Evolutionary conservation across 2,329 filamentous ascomycete species (phyloP).

Genomic region (Talaromyces funiculosus): DNA sequence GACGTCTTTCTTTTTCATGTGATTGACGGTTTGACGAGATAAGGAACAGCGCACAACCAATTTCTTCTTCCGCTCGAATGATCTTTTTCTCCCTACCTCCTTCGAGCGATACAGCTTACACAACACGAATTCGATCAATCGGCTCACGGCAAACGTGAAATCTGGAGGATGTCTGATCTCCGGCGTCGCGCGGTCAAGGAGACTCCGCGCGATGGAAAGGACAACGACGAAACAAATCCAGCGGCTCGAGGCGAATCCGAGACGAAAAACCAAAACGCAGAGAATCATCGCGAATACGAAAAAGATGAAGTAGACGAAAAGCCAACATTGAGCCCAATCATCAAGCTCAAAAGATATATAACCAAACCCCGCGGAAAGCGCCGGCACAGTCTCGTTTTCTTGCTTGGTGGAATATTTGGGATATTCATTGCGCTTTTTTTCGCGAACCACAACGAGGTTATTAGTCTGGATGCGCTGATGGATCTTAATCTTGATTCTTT

Average conservation of each 20-base stretch:
- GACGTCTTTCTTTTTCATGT: slow-evolving; percentile 14
- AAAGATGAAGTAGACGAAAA: slow-evolving; percentile 13
- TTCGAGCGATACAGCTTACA: not conserved
- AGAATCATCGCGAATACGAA: not conserved
- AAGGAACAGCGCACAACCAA: not conserved
- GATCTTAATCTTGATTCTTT: slow-evolving; percentile 76
- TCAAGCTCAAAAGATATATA: slow-evolving; percentile 20
- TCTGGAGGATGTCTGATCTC: slow-evolving; percentile 30
- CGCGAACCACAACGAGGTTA: slow-evolving; percentile 80
- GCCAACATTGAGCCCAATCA: slow-evolving; percentile 27
- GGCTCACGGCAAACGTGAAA: not conserved
- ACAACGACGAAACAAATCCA: slow-evolving; percentile 12
- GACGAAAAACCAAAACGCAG: slow-evolving; percentile 5
- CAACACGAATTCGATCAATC: not conserved
- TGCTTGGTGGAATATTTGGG: slow-evolving; percentile 83
- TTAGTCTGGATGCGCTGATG: slow-evolving; percentile 69
- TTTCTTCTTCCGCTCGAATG: not conserved
- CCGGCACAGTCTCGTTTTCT: slow-evolving; percentile 74
- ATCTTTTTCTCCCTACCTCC: not conserved
- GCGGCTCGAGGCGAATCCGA: not conserved
- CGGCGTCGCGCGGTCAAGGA: slow-evolving; percentile 39
- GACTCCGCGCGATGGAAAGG: slow-evolving; percentile 18
- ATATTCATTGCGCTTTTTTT: slow-evolving; percentile 86
- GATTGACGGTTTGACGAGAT: slow-evolving; percentile 3
- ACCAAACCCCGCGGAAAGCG: slow-evolving; percentile 55